A percentile compares a stretch with the other conserved stretches of the same genome.
phyloP scores from a whole-genome alignment of 164 flowering plant genomes.

The Stephania yunnanensis region DNA sequence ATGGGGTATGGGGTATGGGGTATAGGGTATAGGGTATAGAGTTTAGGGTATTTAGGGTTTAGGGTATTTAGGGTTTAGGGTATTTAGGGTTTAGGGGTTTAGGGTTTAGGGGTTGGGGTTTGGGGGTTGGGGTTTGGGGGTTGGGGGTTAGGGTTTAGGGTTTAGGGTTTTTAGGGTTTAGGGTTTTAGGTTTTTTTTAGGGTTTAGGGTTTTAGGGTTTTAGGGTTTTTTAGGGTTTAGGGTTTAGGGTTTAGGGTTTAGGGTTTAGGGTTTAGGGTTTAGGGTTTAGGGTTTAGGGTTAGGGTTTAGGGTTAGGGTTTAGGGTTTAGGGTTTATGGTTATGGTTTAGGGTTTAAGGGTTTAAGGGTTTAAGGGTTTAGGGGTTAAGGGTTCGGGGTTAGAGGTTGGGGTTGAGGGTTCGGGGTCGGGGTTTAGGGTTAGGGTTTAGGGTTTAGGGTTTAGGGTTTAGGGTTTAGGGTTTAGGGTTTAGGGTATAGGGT shows the following conservation, averaged over 20 bases:
- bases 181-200: not conserved
- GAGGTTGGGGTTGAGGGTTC: conserved; percentile 4
- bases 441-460: not conserved
- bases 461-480: not conserved
- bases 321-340: not conserved
- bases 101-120: not conserved
- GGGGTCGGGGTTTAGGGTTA: too few relatives aligned
- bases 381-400: conserved; percentile 1
- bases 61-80: conserved; percentile 5
- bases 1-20: conserved; percentile 1
- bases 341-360: not conserved
- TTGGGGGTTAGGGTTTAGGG: conserved; percentile 5
- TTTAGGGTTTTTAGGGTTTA: not conserved
- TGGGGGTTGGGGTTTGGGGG: conserved; percentile 3
- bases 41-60: conserved; percentile 5
- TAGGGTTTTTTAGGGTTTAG: too few relatives aligned
- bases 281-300: conserved; percentile 7
- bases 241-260: conserved; percentile 6
- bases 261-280: conserved; percentile 8
- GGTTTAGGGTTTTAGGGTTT: conserved; percentile 1
- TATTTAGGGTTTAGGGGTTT: conserved; percentile 5
- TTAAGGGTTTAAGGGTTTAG: conserved; percentile 5
- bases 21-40: conserved; percentile 1
- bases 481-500: not conserved
- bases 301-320: not conserved